Base-by-base conservation (phyloP, 192 early-diverging fungal species). In the Geranomyces variabilis region DNA sequence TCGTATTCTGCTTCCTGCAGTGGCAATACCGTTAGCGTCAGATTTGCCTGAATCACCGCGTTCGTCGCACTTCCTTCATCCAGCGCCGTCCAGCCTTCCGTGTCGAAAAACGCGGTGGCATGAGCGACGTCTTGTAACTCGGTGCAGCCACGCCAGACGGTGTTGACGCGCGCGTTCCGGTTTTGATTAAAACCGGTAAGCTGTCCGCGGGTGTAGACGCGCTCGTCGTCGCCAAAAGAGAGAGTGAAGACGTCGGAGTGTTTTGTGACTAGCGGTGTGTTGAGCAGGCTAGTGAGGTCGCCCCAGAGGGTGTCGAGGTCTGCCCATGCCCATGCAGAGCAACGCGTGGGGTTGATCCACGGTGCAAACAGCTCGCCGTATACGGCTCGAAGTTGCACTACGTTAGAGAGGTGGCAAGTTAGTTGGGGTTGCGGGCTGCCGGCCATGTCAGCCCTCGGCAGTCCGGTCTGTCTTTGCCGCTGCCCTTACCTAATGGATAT, bases 281-380 rank as follows among this genome's bases (percentile, higher is more conserved):
- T 41, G 2, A 71, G 60, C 3, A 45, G 36, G 28, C 15, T 0
- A 3, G 33, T 30, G 21, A 71, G 15, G 36, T 61, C 59, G 57
- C 69, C 69, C 34, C 57, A 63, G 34, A 63, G n/a, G 28, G 45
- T 47, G 46, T 71, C 69, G 15, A 71, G 69, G 34, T 71, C 69
- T 6, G 14, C 56, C 69, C 69, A 71, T 22, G 58, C 69, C 69
- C 69, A 71, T 1, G 58, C 19, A 13, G 9, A 2, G 60, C 69
- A 71, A 2, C 45, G 33, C 14, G 57, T 28, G 43, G 69, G 59
- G 22, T 47, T 44, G 31, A 62, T 26, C 69, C 69, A 71, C 21
- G 31, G 33, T 44, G 34, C 34, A 47, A 71, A 71, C n/a, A 71
- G 36, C 24, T 71, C 26, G 43, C 69, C 69, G 26, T 63, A 62